Evolutionary conservation across 345 rosid species (phyloP), one percentile per base, ranked within the genome.

Genomic region (Corchorus olitorius): DNA sequence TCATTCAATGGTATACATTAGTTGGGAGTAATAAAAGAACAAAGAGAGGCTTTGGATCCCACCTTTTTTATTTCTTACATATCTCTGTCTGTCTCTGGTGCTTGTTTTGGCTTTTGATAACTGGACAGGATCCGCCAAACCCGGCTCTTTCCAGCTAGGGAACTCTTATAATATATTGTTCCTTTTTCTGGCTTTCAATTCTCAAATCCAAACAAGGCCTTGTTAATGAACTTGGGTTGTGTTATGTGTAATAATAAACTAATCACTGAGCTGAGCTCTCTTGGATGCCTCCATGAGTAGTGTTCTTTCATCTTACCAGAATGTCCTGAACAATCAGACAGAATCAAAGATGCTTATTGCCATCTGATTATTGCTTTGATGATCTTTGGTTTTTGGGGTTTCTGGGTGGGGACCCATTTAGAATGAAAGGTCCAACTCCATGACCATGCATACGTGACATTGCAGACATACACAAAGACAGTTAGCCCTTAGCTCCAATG

Each of bases 91-190:
- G 43, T 2, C 66, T 53, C 56, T 22, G 61, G 63, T 37, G 35
- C 73, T 45, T 56, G 82, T 76, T 83, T 82, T 78, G 74, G 81
- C 76, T 67, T 65, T 77, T 72, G 71, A 72, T 69, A 72, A 69
- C 55, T 67, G 79, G 89, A 89, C 94, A 87, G 83, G 93, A 91
- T 93, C 94, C 94, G 86, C 10, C 76, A 81, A 88, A 88, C 88
- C 88, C 93, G 96, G 90, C 81, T 80, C 82, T 89, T 86, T 87
- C 88, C 87, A 81, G 88, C 90, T 86, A 71, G 82, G 82, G 75
- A 76, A 80, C 56, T 82, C 83, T 82, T 15, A 22, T 27, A 46
- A 48, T 22, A 46, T 27, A 27, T 27, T 8, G 52, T 9, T 78
- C 20, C 67, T 55, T 77, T 67, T 77, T 72, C 68, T 78, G 61